A percentile compares a stretch with the other conserved stretches of the same genome.
Conservation (phyloP, 257 asterid species). For the Echites panduratus region DNA sequence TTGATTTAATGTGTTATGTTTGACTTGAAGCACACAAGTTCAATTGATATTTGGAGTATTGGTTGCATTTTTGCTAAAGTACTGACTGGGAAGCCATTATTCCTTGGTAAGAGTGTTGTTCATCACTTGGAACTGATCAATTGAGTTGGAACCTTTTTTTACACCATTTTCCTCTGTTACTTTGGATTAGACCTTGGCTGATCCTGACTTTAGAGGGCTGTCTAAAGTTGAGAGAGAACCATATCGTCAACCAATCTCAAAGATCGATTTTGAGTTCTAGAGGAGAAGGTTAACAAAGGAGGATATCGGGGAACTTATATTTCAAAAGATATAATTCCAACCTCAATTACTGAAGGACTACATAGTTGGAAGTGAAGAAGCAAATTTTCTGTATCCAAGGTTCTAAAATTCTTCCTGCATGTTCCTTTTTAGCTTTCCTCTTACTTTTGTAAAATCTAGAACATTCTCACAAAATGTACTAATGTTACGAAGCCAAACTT, state of each 20-base stretch:
- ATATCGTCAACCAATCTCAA: slow-evolving; percentile 71
- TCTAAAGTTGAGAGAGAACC: slow-evolving; percentile 89
- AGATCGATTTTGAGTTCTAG: slow-evolving; percentile 90
- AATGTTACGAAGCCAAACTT: too few relatives aligned
- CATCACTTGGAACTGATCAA: slow-evolving; percentile 84
- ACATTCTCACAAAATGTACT: too few relatives aligned
- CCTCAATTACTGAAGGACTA: slow-evolving; percentile 84
- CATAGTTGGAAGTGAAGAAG: slow-evolving; percentile 62
- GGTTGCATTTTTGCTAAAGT: slow-evolving; percentile 93
- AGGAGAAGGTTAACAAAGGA: slow-evolving; percentile 72
- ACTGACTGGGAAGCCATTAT: slow-evolving; percentile 76
- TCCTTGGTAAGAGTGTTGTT: slow-evolving; percentile 89
- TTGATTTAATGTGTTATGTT: slow-evolving; percentile 16
- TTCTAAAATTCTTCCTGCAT: slow-evolving; percentile 21
- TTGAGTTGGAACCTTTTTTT: background rate
- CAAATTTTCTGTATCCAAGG: slow-evolving; percentile 84
- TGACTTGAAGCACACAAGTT: slow-evolving; percentile 80
- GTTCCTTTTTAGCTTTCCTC: background rate
- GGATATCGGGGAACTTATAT: slow-evolving; percentile 73
- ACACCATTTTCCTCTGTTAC: background rate
- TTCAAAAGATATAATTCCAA: slow-evolving; percentile 70
- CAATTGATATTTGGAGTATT: slow-evolving; percentile 88
- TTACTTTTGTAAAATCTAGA: too few relatives aligned
- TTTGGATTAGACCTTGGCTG: slow-evolving; percentile 64
- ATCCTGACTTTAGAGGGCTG: slow-evolving; percentile 88